Base-by-base conservation (phyloP, 345 rosid species). In the Arabis alpina region DNA sequence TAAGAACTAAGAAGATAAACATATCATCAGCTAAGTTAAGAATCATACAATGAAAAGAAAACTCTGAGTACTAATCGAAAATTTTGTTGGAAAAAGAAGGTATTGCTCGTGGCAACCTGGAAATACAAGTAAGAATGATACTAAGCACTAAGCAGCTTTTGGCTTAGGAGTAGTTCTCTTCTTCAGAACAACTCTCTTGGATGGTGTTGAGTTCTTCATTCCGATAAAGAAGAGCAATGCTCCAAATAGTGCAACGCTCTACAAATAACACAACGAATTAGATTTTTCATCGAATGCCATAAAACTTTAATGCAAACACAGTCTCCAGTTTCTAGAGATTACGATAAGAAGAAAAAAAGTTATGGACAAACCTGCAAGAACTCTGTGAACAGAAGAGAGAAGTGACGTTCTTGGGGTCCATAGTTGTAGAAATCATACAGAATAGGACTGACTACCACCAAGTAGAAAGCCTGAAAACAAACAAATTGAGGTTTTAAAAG, bases 361-460 rank as follows among this genome's bases (percentile, higher is more conserved):
- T 54, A 0, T 6, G 39, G n/a, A 30, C 76, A 66, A 63, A 90
- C 96, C 97, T 84, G 90, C 57, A 85, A 69, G 80, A 91, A 87
- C 69, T 87, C 87, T 0, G 69, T 77, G 13, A 87, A 72, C 63
- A 91, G 88, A 61, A 25, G 64, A 54, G 66, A 25, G 56, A 84
- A 82, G 41, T 77, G 77, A 0, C 81, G 81, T 44, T 85, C 83
- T 52, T 66, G 30, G 3, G 76, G 82, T 16, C 75, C 72, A 13
- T 85, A 88, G 85, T 91, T 88, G 84, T 88, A 91, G 91, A 91
- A 93, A 85, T 93, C 93, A 37, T 82, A 85, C 58, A 91, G 75
- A 71, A 93, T 76, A 12, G 97, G 95, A 53, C 90, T 71, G 42
- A 79, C 64, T 50, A 81, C 16, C 4, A 57, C 84, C 86, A 89